These are phyloP conservation scores for Fomitopsis pulvina DNA, from an alignment of 768 basidiomycete species.

Conservation along the genomic window DNA sequence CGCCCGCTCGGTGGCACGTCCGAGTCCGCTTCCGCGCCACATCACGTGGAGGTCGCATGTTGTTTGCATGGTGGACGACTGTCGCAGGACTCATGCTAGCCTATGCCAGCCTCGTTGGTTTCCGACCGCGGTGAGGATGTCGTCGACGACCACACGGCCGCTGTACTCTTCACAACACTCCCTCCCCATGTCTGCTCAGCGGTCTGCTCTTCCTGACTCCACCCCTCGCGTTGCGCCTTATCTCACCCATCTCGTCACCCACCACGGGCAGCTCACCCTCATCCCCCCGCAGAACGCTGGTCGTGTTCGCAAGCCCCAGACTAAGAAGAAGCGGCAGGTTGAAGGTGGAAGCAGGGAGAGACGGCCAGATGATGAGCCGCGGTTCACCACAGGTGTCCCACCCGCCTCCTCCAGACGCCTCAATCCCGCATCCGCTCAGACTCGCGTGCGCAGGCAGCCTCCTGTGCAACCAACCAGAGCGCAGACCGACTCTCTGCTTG, in stretches of 20 bases:
- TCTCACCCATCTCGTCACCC: slow-evolving; percentile 48
- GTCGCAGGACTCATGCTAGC: no score
- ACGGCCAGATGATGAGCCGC: slow-evolving; percentile 20
- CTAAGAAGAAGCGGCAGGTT: slow-evolving; percentile 22
- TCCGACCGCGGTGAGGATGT: no score
- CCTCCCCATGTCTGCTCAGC: slow-evolving; percentile 1
- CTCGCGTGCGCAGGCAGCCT: slow-evolving; percentile 14
- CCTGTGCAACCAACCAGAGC: neutral
- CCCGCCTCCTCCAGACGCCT: slow-evolving; percentile 15
- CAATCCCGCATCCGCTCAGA: slow-evolving; percentile 8
- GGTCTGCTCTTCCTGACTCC: slow-evolving; percentile 8
- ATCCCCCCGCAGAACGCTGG: slow-evolving; percentile 47
- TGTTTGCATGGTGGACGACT: no score
- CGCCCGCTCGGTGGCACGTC: no score
- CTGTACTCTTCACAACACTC: slow-evolving; percentile 15
- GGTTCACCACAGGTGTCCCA: slow-evolving; percentile 19
- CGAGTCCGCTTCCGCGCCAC: no score
- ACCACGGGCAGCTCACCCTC: slow-evolving; percentile 45
- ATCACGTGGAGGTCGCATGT: no score
- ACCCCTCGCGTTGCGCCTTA: slow-evolving; percentile 39
- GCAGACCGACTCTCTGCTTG: slow-evolving; percentile 7
- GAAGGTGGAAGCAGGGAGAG: slow-evolving; percentile 2
- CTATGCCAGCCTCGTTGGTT: no score
- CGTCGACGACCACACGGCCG: slow-evolving; percentile 3
- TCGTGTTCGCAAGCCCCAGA: slow-evolving; percentile 36